A percentile compares a stretch with the other conserved stretches of the same genome.
Evolutionary conservation across 352 stramenopile species (phyloP).

Genomic region (Thraustochytrium sp.): DNA sequence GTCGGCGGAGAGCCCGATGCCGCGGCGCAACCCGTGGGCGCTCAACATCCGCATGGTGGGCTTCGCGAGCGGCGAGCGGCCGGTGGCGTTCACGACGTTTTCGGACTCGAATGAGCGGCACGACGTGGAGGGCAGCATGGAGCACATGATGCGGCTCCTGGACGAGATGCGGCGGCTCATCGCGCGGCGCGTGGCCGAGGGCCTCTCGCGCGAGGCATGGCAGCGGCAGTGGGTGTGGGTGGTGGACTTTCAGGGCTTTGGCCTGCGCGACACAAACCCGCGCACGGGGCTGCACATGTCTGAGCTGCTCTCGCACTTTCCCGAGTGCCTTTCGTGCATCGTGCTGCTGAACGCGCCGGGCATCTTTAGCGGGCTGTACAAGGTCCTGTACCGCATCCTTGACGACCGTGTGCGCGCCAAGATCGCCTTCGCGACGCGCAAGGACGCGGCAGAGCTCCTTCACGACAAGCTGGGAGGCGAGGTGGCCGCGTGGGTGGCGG

Average conservation of each 20-base stretch:
- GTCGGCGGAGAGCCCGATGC: background rate
- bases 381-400: background rate
- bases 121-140: constrained; percentile 7
- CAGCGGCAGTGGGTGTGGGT: constrained; percentile 42
- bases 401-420: background rate
- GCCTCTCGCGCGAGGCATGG: background rate
- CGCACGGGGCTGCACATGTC: background rate
- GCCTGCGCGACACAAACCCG: background rate
- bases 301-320: background rate
- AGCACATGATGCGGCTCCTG: background rate
- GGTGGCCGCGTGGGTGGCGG: background rate
- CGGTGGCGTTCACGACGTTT: background rate
- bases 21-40: background rate
- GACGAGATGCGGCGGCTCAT: background rate
- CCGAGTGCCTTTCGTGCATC: constrained; percentile 2
- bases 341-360: background rate
- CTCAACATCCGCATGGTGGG: background rate
- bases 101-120: background rate
- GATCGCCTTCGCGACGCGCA: background rate
- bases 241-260: constrained; percentile 39
- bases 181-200: background rate
- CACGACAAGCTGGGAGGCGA: background rate
- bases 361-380: background rate
- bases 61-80: background rate
- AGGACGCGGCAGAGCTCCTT: background rate